A percentile compares a stretch with the other conserved stretches of the same genome.
Conservation (phyloP, 441 rosid species). For the Pelargonium cotyledonis region DNA sequence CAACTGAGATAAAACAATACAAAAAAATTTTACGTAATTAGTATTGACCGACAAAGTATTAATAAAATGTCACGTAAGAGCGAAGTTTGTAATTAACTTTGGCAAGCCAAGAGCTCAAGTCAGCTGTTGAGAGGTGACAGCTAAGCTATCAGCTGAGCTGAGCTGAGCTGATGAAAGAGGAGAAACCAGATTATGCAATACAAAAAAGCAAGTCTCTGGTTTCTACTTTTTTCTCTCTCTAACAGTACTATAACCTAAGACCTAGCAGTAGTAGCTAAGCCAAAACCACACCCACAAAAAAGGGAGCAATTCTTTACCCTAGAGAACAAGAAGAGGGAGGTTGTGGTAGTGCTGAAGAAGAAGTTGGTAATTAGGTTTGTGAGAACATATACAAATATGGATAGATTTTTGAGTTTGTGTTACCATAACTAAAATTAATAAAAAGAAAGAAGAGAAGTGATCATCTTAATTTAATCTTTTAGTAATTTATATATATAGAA, state of each 20-base stretch:
- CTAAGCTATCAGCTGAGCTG: background rate
- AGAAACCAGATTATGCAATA: conserved; percentile 6
- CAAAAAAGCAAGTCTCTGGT: background rate
- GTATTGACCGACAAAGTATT: no score
- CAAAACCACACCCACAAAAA: background rate
- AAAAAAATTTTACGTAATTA: no score
- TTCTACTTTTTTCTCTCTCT: background rate
- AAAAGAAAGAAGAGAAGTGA: background rate
- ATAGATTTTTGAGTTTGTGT: background rate
- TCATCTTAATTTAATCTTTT: background rate
- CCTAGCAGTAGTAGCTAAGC: conserved; percentile 7
- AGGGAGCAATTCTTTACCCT: conserved; percentile 2
- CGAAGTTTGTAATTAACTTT: no score
- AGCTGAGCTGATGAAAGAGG: background rate
- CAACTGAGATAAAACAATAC: no score
- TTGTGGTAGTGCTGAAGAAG: background rate
- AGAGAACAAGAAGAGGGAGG: background rate
- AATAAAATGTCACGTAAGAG: no score
- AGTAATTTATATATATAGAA: background rate
- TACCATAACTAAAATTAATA: no score
- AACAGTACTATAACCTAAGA: conserved; percentile 6
- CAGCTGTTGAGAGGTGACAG: background rate
- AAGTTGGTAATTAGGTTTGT: no score
- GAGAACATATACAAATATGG: background rate
- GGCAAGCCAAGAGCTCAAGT: background rate